A percentile compares a stretch with the other conserved stretches of the same genome.
phyloP scores from a whole-genome alignment of 2,329 filamentous ascomycete genomes.

The Pseudogymnoascus sp. region DNA sequence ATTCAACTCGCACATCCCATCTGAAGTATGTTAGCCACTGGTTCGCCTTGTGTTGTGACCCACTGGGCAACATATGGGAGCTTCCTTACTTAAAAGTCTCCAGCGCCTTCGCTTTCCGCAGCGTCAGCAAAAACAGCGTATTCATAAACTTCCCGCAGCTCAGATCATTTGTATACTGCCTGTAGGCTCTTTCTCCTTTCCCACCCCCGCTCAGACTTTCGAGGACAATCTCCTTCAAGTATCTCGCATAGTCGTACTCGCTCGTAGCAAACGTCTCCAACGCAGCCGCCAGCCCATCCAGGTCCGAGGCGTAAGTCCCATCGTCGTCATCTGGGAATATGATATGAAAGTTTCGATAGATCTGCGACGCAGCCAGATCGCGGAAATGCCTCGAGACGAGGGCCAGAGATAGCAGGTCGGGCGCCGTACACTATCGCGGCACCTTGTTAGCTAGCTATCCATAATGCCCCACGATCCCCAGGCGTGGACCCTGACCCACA shows the following conservation, averaged over 20 bases:
- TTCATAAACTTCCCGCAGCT: constrained; percentile 60
- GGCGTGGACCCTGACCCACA: constrained; percentile 2
- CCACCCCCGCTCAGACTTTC: constrained; percentile 47
- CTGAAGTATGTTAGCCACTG: constrained; percentile 27
- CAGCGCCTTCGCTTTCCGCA: constrained; percentile 48
- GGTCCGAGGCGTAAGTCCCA: constrained; percentile 42
- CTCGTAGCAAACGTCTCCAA: constrained; percentile 57
- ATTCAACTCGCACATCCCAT: constrained; percentile 59
- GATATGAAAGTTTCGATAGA: constrained; percentile 55
- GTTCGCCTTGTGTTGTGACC: neutral
- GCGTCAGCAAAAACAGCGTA: constrained; percentile 48
- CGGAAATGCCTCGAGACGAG: constrained; percentile 52
- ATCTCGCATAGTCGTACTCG: constrained; percentile 55
- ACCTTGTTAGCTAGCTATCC: neutral
- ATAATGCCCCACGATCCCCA: neutral
- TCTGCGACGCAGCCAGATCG: constrained; percentile 48
- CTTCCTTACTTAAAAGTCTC: constrained; percentile 48
- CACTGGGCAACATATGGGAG: neutral
- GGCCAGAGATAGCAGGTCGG: constrained; percentile 50
- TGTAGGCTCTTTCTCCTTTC: constrained; percentile 48
- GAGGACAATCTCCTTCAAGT: constrained; percentile 49
- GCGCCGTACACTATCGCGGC: constrained; percentile 39
- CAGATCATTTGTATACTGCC: constrained; percentile 45
- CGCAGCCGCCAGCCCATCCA: constrained; percentile 50
- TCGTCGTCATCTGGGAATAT: constrained; percentile 56